These are phyloP conservation scores for Thalassia testudinum DNA, from an alignment of 116 monocot species.

Conservation along the genomic window DNA sequence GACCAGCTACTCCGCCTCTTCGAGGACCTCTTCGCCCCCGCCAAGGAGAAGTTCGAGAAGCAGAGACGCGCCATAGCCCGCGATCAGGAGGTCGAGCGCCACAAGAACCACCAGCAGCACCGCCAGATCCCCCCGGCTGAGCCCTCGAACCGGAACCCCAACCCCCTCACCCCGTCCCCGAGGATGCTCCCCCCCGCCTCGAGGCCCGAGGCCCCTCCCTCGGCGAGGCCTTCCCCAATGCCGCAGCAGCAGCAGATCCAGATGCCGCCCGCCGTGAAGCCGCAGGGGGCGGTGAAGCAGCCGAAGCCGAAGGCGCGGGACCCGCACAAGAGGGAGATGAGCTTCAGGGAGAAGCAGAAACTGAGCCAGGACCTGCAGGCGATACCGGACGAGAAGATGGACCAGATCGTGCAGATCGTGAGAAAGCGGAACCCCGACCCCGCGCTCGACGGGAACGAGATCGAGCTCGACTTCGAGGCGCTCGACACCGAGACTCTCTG, in stretches of 20 bases:
- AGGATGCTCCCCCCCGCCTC: neutral
- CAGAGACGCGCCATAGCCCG: conserved; percentile 4
- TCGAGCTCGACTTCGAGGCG: conserved; percentile 67
- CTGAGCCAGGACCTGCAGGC: conserved; percentile 50
- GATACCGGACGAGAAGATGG: conserved; percentile 64
- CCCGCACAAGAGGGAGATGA: conserved; percentile 69
- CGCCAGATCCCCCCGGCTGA: neutral
- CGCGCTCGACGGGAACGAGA: conserved; percentile 40
- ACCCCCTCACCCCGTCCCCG: neutral
- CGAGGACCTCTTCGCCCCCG: conserved; percentile 34
- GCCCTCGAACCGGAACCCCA: neutral
- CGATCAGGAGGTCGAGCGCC: conserved; percentile 7
- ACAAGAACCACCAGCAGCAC: neutral
- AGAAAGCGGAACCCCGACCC: conserved; percentile 44
- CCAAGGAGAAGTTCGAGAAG: conserved; percentile 31
- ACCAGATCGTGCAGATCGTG: conserved; percentile 48
- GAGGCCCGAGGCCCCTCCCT: neutral
- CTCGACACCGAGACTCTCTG: conserved; percentile 86
- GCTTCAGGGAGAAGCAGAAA: conserved; percentile 62
- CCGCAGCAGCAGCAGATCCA: conserved; percentile 6
- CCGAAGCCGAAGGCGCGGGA: conserved; percentile 79
- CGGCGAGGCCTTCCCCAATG: neutral
- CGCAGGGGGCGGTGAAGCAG: conserved; percentile 7
- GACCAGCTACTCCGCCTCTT: conserved; percentile 38
- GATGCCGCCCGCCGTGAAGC: conserved; percentile 1